Evolutionary conservation across 108 stramenopile genomes (phyloP).

Genomic region (Parietichytrium sp.): DNA sequence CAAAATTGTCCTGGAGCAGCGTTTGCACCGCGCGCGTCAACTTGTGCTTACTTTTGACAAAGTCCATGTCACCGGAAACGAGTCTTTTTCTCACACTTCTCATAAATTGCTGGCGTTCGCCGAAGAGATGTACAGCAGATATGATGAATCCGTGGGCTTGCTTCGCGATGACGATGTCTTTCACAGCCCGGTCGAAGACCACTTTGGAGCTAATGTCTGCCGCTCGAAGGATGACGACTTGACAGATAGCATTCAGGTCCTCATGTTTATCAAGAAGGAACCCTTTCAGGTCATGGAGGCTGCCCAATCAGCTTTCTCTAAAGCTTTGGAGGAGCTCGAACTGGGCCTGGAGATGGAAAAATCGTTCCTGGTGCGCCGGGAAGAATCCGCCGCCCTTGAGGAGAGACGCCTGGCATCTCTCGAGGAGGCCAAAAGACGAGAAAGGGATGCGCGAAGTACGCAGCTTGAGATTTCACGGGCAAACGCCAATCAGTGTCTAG

Average conservation of each 20-base stretch:
- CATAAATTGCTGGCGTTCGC: too few species aligned
- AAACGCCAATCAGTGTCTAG: neutral
- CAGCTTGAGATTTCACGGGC: neutral
- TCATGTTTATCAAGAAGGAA: conserved; percentile 7
- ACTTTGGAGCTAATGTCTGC: neutral
- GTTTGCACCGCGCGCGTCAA: too few species aligned
- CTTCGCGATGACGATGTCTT: neutral
- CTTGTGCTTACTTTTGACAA: too few species aligned
- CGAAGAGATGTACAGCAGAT: neutral
- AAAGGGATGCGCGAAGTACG: neutral
- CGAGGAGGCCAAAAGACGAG: neutral
- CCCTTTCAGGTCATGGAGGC: conserved; percentile 1
- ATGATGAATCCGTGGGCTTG: neutral
- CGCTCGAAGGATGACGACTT: neutral
- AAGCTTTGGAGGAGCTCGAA: neutral
- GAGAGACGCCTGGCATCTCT: neutral
- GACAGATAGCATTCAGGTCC: neutral
- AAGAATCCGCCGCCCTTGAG: neutral
- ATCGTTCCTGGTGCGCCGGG: neutral
- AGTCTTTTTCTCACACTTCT: neutral
- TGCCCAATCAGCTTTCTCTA: neutral
- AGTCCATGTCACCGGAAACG: neutral
- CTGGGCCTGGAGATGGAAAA: neutral
- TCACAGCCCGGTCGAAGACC: neutral
- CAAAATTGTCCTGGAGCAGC: too few species aligned